Percentiles rank a stretch among this genome's conserved stretches.
Evolutionary conservation across 2,329 filamentous ascomycete genomes (phyloP).

Genomic region (Aspergillus sp.): DNA sequence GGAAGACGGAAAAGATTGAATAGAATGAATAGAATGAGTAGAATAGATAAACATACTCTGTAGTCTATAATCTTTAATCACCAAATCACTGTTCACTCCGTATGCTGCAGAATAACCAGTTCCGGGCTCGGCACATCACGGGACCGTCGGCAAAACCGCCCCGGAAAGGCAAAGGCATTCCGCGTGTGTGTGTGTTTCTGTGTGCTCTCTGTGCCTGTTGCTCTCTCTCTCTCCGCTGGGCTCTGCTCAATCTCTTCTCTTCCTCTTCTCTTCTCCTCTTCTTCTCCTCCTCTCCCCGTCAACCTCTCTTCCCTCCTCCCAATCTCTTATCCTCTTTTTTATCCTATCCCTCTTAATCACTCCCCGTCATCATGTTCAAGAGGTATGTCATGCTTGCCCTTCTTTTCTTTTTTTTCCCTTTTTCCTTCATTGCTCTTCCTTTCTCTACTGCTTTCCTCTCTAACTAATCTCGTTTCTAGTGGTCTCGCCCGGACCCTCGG

Average conservation of each 20-base stretch:
- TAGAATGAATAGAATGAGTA: neutral
- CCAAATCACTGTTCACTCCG: too few relatives aligned
- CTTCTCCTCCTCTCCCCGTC: conserved; percentile 22
- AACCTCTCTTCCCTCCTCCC: conserved; percentile 26
- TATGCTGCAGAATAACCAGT: too few relatives aligned
- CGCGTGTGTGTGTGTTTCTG: conserved; percentile 20
- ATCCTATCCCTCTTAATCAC: conserved; percentile 36
- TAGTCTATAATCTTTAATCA: too few relatives aligned
- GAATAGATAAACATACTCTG: neutral
- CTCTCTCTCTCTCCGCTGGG: conserved; percentile 16
- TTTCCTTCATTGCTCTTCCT: conserved; percentile 3
- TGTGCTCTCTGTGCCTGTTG: neutral
- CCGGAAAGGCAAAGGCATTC: conserved; percentile 33
- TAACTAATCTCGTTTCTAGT: conserved; percentile 40
- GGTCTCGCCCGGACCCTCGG: conserved; percentile 58
- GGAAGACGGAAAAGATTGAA: neutral
- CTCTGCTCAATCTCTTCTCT: conserved; percentile 10
- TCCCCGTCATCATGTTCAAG: conserved; percentile 50
- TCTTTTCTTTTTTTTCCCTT: conserved; percentile 12
- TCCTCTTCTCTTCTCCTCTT: conserved; percentile 24
- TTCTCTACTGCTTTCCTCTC: conserved; percentile 14
- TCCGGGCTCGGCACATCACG: conserved; percentile 31
- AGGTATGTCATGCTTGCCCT: conserved; percentile 39
- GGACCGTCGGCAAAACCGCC: conserved; percentile 38
- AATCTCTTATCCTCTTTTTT: conserved; percentile 27